A percentile compares a stretch with the other conserved stretches of the same genome.
Evolutionary conservation across 352 stramenopile genomes (phyloP).

Genomic region (Aphanomyces invadans): DNA sequence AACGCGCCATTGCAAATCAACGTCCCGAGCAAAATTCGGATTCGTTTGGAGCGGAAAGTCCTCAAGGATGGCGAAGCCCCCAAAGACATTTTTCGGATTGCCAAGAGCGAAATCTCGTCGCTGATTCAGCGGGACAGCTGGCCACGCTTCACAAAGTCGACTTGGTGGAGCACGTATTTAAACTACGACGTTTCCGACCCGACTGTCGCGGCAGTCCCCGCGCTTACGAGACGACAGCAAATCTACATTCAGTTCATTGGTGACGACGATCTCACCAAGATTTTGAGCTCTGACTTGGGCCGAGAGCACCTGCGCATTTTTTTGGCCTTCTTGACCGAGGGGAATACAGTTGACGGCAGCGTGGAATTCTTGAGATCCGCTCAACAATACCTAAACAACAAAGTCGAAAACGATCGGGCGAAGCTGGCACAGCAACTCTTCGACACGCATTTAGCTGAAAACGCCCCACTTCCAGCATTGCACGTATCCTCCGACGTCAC

Average conservation of each 20-base stretch:
- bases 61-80: constrained; percentile 7
- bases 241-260: constrained; percentile 20
- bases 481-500: not conserved
- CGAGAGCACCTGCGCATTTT: constrained; percentile 7
- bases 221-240: not conserved
- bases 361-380: not conserved
- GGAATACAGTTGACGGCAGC: not conserved
- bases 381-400: not conserved
- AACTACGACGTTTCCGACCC: too few relatives aligned
- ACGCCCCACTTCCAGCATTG: not conserved
- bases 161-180: constrained; percentile 5
- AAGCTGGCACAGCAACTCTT: not conserved
- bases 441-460: not conserved
- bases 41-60: constrained; percentile 18
- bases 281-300: not conserved
- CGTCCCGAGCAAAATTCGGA: constrained; percentile 13
- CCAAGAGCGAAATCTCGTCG: not conserved
- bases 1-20: constrained; percentile 23
- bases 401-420: not conserved
- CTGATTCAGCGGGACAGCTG: constrained; percentile 9
- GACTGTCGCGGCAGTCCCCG: too few relatives aligned
- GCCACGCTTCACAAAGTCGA: constrained; percentile 6
- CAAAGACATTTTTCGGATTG: constrained; percentile 14
- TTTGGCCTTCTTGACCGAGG: not conserved
- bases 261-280: not conserved